Percentiles rank a stretch among this genome's conserved stretches.
phyloP scores from a whole-genome alignment of 257 asterid genomes.

The Mitragyna speciosa region DNA sequence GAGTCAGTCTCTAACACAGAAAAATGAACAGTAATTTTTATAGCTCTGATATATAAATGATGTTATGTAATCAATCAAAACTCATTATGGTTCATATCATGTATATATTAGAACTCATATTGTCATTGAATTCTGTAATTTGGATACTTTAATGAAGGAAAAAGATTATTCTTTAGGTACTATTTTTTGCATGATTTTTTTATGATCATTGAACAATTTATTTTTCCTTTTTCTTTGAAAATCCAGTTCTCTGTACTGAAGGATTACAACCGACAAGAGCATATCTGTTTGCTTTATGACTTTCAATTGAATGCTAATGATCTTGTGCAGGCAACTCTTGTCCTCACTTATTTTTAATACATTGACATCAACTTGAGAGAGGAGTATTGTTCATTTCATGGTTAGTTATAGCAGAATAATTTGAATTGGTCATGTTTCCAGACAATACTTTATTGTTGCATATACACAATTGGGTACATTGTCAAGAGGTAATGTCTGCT shows the following conservation, averaged over 20 bases:
- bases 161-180: background rate
- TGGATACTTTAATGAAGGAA: background rate
- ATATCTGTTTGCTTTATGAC: background rate
- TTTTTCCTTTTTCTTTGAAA: background rate
- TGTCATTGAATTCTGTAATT: background rate
- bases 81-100: background rate
- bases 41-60: background rate
- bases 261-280: background rate
- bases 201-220: background rate
- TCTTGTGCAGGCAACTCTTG: background rate
- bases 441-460: background rate
- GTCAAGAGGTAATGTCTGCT: background rate
- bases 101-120: background rate
- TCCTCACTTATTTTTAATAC: background rate
- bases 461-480: background rate
- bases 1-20: slow-evolving; percentile 66
- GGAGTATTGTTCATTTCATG: background rate
- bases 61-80: slow-evolving; percentile 1
- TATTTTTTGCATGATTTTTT: too few species aligned
- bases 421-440: background rate
- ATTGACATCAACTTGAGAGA: background rate
- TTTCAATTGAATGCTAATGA: background rate
- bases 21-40: slow-evolving; percentile 16
- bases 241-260: background rate
- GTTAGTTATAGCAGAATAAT: background rate